Evolutionary conservation across 2,329 filamentous ascomycete species (phyloP), one percentile per base, ranked within the genome.

Genomic region (Fusarium piperis): DNA sequence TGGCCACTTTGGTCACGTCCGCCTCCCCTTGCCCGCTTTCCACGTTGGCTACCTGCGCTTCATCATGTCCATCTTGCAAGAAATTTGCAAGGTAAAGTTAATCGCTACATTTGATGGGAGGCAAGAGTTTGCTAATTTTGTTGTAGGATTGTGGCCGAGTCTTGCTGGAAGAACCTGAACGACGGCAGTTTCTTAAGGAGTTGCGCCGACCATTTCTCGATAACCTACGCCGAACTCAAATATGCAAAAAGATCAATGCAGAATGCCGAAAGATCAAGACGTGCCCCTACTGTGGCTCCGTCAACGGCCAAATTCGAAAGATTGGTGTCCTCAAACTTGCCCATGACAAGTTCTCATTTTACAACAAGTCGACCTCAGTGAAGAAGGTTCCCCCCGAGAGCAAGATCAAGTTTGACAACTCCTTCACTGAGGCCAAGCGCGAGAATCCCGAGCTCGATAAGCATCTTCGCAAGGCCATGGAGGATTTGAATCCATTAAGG

Each of bases 21-120:
- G 93, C 77, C 89, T 99, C 15, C 94, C 95, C 1, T 86, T 99
- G 58, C 96, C 96, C 5, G 94, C 93, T 46, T 98, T 98, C 78
- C 96, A 99, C 79, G 94, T 98, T 72, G 96, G 96, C 38, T 99
- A 98, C 79, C 89, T 99, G 76, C 96, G 94, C 79, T 94, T 97
- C 80, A 94, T 96, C 71, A 95, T 97, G 79, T 92, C 91, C 48
- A 95, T 97, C 62, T 87, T 99, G 26, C 95, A 98, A 80, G 93
- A 96, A 78, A 97, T 99, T 72, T 99, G 96, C 90, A 99, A 97
- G 79, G 83, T 87, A 78, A 52, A 32, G 44, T 30, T 33, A 20
- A 30, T 8, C 15, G 33, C 16, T 30, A 11, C 41, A 38, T 16
- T 26, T 16, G 6, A 1, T 13, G 15, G 15, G 10, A 20, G 3